Conservation (phyloP, 2,329 filamentous ascomycete species). For the Simplicillium aogashimaense region DNA sequence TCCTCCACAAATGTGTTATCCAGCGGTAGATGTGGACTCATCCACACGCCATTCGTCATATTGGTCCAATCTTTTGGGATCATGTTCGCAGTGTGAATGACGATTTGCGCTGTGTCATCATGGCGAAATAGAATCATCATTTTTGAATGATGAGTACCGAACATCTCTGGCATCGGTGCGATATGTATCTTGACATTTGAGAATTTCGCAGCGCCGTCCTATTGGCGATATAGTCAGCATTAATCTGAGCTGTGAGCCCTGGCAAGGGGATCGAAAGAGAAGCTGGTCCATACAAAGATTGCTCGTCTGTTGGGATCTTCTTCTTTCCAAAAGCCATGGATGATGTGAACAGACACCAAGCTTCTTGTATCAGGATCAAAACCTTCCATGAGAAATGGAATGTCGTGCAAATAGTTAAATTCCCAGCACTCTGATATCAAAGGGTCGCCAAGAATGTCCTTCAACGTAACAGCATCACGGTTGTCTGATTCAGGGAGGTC, state of each 20-base stretch:
- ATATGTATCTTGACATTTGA: slow-evolving; percentile 60
- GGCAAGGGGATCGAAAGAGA: slow-evolving; percentile 9
- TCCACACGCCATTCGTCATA: slow-evolving; percentile 79
- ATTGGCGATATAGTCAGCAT: slow-evolving; percentile 6
- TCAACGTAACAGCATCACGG: slow-evolving; percentile 52
- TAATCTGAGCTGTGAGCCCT: neutral
- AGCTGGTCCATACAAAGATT: slow-evolving; percentile 39
- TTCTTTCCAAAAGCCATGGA: slow-evolving; percentile 56
- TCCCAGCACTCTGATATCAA: slow-evolving; percentile 64
- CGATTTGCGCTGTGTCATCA: slow-evolving; percentile 65
- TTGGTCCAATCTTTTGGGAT: slow-evolving; percentile 81
- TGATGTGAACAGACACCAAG: slow-evolving; percentile 41
- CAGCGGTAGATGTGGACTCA: slow-evolving; percentile 58
- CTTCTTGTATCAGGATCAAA: slow-evolving; percentile 41
- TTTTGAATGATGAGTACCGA: slow-evolving; percentile 79
- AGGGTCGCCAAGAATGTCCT: slow-evolving; percentile 63
- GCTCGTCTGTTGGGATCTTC: slow-evolving; percentile 50
- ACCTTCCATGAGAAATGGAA: slow-evolving; percentile 43
- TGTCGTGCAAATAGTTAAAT: slow-evolving; percentile 58
- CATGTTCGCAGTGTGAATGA: slow-evolving; percentile 90
- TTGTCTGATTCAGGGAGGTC: slow-evolving; percentile 53
- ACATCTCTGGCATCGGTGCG: slow-evolving; percentile 73
- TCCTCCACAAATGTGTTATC: slow-evolving; percentile 6
- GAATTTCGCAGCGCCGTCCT: slow-evolving; percentile 53
- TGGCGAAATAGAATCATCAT: slow-evolving; percentile 78